These are phyloP conservation scores for Penicillium corylophilum DNA, from an alignment of 2,329 filamentous ascomycete genomes.

Conservation along the genomic window DNA sequence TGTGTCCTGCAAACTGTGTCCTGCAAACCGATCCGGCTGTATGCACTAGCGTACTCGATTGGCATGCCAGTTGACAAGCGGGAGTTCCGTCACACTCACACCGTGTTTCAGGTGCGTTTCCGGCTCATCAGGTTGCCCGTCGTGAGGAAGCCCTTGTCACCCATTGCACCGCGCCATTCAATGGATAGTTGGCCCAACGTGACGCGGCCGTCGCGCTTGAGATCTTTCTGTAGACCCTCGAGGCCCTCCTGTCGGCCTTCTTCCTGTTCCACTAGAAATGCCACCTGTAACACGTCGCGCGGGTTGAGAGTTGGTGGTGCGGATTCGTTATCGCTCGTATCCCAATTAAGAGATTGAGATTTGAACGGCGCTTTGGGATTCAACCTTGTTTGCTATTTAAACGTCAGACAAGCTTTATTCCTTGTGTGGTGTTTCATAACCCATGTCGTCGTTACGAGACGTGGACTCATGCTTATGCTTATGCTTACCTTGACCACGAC, in stretches of 20 bases:
- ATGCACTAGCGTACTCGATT: conserved; percentile 15
- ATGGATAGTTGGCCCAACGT: conserved; percentile 80
- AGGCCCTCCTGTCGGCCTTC: conserved; percentile 45
- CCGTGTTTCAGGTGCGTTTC: conserved; percentile 34
- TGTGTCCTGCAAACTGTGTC: conserved; percentile 15
- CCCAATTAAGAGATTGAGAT: conserved; percentile 57
- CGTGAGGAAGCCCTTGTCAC: conserved; percentile 79
- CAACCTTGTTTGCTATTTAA: conserved; percentile 45
- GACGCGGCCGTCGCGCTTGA: conserved; percentile 53
- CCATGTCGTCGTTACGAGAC: not conserved
- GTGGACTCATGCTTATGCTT: not conserved
- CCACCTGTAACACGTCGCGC: conserved; percentile 64
- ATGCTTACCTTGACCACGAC: conserved; percentile 69
- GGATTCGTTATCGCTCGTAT: conserved; percentile 37
- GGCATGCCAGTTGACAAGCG: conserved; percentile 7
- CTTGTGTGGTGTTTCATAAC: not conserved
- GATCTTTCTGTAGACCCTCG: conserved; percentile 53
- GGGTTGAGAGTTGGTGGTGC: conserved; percentile 54
- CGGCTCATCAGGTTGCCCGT: conserved; percentile 71
- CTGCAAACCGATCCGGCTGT: conserved; percentile 17
- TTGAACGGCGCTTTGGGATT: conserved; percentile 55
- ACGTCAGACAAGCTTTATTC: not conserved
- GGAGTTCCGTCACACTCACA: conserved; percentile 7
- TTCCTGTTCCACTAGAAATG: conserved; percentile 61
- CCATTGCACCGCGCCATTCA: conserved; percentile 87